These are phyloP conservation scores for Nemania bipapillata DNA, from an alignment of 2,329 filamentous ascomycete genomes.

Conservation along the genomic window DNA sequence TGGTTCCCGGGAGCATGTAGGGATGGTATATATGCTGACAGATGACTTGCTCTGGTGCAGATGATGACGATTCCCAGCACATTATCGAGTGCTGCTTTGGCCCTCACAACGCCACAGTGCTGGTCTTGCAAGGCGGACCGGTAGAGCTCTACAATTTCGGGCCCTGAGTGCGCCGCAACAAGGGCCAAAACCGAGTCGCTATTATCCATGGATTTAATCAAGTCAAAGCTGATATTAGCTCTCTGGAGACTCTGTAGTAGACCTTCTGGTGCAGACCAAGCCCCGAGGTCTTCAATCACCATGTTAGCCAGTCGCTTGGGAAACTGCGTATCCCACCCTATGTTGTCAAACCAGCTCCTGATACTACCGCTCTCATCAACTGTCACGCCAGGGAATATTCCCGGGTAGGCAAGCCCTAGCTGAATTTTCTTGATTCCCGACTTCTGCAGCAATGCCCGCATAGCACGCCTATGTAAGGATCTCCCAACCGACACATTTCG, in stretches of 20 bases:
- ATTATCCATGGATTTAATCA: constrained; percentile 83
- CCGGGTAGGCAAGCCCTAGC: constrained; percentile 81
- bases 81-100: constrained; percentile 74
- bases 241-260: constrained; percentile 77
- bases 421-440: constrained; percentile 81
- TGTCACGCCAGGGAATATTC: constrained; percentile 87
- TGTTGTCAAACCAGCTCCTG: constrained; percentile 85
- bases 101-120: constrained; percentile 83
- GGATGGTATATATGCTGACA: constrained; percentile 76
- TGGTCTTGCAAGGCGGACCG: constrained; percentile 77
- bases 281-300: constrained; percentile 75
- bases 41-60: constrained; percentile 74
- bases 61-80: constrained; percentile 83
- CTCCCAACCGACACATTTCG: constrained; percentile 90
- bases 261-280: constrained; percentile 80
- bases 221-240: constrained; percentile 80
- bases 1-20: constrained; percentile 68
- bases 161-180: constrained; percentile 77
- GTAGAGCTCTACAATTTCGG: constrained; percentile 83
- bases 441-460: constrained; percentile 76
- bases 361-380: constrained; percentile 61
- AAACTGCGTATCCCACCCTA: constrained; percentile 83
- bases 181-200: constrained; percentile 78
- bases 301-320: constrained; percentile 71
- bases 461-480: constrained; percentile 85